Evolutionary conservation across 352 stramenopile genomes (phyloP).

Genomic region (Pythium diclinum): DNA sequence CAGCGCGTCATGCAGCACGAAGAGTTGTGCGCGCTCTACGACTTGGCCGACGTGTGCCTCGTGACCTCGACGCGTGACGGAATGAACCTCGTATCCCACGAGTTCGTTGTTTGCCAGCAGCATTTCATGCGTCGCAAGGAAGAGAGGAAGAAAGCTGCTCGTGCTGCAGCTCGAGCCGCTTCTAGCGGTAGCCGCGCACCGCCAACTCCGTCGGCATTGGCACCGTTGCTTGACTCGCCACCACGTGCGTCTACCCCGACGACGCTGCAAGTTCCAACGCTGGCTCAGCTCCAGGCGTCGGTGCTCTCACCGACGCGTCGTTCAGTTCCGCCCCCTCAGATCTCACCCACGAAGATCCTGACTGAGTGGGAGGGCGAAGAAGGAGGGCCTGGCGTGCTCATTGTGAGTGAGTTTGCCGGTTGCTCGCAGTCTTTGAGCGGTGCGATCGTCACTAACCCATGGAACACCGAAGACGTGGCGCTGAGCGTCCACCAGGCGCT

Average conservation of each 20-base stretch:
- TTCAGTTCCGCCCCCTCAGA: slow-evolving; percentile 20
- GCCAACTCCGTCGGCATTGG: slow-evolving; percentile 17
- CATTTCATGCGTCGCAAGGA: slow-evolving; percentile 81
- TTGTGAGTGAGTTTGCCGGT: slow-evolving; percentile 88
- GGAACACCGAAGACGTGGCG: slow-evolving; percentile 85
- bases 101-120: slow-evolving; percentile 88
- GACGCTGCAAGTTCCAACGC: neutral
- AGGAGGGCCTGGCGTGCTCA: slow-evolving; percentile 77
- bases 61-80: slow-evolving; percentile 87
- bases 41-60: slow-evolving; percentile 85
- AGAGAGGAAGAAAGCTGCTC: slow-evolving; percentile 50
- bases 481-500: slow-evolving; percentile 80
- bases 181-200: neutral
- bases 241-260: too few relatives aligned
- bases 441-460: slow-evolving; percentile 86
- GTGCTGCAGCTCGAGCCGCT: slow-evolving; percentile 30
- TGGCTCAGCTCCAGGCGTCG: neutral
- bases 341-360: slow-evolving; percentile 52
- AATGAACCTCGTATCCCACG: slow-evolving; percentile 90
- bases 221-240: slow-evolving; percentile 28
- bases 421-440: slow-evolving; percentile 85
- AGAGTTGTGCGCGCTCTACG: slow-evolving; percentile 87
- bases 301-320: neutral
- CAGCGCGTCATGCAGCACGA: slow-evolving; percentile 73
- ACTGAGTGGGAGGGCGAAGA: slow-evolving; percentile 79